A percentile compares a stretch with the other conserved stretches of the same genome.
Evolutionary conservation across 192 early-diverging fungal species (phyloP).

Genomic region (Umbelopsis vinacea): DNA sequence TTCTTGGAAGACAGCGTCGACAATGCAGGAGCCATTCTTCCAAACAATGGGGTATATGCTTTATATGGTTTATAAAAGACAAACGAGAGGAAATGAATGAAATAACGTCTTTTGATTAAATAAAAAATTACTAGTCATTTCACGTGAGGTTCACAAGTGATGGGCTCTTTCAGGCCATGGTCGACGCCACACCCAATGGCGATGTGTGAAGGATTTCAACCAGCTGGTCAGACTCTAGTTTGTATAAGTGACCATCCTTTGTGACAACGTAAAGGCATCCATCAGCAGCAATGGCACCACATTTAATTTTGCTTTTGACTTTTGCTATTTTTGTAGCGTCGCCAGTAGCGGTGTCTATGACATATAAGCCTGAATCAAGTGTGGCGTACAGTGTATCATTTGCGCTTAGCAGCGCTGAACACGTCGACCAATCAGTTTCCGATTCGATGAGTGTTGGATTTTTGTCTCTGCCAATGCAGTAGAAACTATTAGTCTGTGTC

Average conservation of each 20-base stretch:
- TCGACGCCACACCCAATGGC: not conserved
- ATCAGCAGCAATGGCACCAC: not conserved
- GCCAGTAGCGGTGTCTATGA: not conserved
- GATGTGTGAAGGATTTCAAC: not conserved
- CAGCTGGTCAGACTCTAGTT: not conserved
- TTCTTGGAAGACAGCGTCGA: conserved; percentile 9
- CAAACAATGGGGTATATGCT: not conserved
- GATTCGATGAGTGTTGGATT: not conserved
- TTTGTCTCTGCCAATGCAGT: not conserved
- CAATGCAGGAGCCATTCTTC: conserved; percentile 7
- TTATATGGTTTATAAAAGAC: not conserved
- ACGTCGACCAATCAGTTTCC: not conserved
- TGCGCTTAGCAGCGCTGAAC: not conserved
- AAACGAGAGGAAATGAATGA: not conserved
- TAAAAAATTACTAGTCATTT: not conserved
- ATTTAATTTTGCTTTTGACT: not conserved
- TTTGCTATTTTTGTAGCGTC: not conserved
- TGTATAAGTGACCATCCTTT: not conserved
- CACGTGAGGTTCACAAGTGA: conserved; percentile 22
- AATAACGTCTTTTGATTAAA: not conserved
- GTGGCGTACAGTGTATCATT: not conserved
- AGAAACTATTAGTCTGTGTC: not conserved
- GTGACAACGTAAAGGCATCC: not conserved
- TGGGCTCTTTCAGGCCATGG: not conserved
- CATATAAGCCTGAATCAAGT: not conserved